Conservation (phyloP, 371 early-diverging fungal genomes). For the Mycotypha africana region DNA sequence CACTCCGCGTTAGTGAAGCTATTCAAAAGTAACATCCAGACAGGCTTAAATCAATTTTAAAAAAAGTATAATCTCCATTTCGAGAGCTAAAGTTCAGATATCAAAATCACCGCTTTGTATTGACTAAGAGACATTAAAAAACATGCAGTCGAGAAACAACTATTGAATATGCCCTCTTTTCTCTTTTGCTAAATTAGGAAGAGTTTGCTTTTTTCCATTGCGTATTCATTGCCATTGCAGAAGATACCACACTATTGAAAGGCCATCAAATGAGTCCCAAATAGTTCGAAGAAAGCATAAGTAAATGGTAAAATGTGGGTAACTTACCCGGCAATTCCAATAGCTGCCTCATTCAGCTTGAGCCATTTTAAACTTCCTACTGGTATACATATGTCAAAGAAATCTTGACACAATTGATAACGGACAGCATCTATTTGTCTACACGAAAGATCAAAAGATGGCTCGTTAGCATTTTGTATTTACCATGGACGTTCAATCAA, state of each 20-base stretch:
- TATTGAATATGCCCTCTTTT: no score
- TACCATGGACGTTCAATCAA: background rate
- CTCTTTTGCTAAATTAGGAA: no score
- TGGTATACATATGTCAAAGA: conserved; percentile 57
- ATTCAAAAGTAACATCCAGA: no score
- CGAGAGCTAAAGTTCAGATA: no score
- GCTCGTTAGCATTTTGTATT: background rate
- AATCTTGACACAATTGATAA: conserved; percentile 52
- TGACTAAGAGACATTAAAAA: no score
- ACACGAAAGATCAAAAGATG: conserved; percentile 1
- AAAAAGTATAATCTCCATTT: no score
- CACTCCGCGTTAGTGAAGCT: no score
- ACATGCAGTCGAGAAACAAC: no score
- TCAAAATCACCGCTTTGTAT: no score
- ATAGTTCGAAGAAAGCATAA: background rate
- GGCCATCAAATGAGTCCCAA: background rate
- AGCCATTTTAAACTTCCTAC: conserved; percentile 47
- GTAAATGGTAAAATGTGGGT: background rate
- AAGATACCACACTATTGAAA: conserved; percentile 33
- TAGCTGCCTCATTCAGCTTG: conserved; percentile 50
- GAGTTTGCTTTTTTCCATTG: conserved; percentile 36
- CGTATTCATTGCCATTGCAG: conserved; percentile 40
- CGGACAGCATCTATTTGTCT: conserved; percentile 33
- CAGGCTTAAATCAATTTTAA: no score
- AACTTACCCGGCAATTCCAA: conserved; percentile 59